Evolutionary conservation across 2,329 filamentous ascomycete genomes (phyloP), one percentile per base, ranked within the genome.

Genomic region (Xylaria arbuscula): DNA sequence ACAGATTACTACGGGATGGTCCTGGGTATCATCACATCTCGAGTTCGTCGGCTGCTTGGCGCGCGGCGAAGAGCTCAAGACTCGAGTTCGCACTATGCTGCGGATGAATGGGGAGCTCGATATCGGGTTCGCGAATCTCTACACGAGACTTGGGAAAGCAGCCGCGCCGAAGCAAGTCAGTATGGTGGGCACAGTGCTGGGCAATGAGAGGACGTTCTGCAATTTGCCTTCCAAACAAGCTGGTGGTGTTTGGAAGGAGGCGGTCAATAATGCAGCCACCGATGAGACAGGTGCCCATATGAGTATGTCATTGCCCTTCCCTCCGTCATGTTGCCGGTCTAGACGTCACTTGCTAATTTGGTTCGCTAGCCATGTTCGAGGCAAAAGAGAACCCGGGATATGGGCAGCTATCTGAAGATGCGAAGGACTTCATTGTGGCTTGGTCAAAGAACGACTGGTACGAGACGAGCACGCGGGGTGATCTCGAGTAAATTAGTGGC

Each of bases 11-110:
- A 86, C 91, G 68, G 92, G 94, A 8, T 90, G 90, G 83, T 84
- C 84, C 10, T 98, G 94, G 94, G 93, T 93, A 15, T 89, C 91
- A 17, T 96, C 93, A 42, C 96, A 99, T 80, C 88, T 99, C 32
- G 93, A 96, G 79, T 99, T 98, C 76, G 93, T 98, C 1, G 93
- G 94, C 1, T 97, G 93, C 76, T 86, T 99, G 8, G 92, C 92
- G 56, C 89, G 93, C n/a, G 89, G 89, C 4, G 92, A 94, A 74
- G 94, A 97, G 76, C 83, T 98, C 72, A 89, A 90, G 73, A 87
- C 89, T 76, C 89, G 96, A 38, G 85, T 97, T 10, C 82, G 84
- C n/a, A 86, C 83, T 68, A 84, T 98, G 78, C 84, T 88, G n/a
- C 84, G 85, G 67, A 82, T 94, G 22, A 85, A 89, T 40, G 79